Evolutionary conservation across 164 flowering plant species (phyloP).

Genomic region (Tetracentron sinense): DNA sequence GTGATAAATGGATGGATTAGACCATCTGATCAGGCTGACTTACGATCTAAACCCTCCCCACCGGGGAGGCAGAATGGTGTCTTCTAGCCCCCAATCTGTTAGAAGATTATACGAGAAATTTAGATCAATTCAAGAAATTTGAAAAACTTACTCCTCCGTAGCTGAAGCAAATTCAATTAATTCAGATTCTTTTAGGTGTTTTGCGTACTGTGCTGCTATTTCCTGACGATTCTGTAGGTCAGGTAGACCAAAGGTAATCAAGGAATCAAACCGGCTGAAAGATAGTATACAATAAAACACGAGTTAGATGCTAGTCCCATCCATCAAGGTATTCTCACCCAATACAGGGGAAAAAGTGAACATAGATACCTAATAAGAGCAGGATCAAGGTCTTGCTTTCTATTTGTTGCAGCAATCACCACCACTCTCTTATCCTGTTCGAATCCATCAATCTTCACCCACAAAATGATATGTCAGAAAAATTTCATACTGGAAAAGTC

Average conservation of each 20-base stretch:
- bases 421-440: slow-evolving; percentile 91
- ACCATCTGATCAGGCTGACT: too few species aligned
- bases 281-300: not conserved
- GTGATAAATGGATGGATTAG: too few species aligned
- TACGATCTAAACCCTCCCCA: too few species aligned
- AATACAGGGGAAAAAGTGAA: not conserved
- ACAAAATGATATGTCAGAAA: too few species aligned
- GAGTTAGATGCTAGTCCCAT: not conserved
- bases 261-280: slow-evolving; percentile 82
- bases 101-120: too few species aligned
- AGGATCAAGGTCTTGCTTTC: slow-evolving; percentile 98
- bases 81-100: too few species aligned
- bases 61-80: too few species aligned
- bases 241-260: slow-evolving; percentile 84
- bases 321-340: not conserved
- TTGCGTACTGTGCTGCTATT: slow-evolving; percentile 88
- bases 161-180: slow-evolving; percentile 56
- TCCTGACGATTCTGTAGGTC: slow-evolving; percentile 64
- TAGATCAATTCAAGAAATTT: too few species aligned
- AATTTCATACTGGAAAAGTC: too few species aligned
- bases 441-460: slow-evolving; percentile 83
- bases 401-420: slow-evolving; percentile 97
- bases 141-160: slow-evolving; percentile 75
- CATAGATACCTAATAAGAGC: slow-evolving; percentile 72
- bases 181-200: slow-evolving; percentile 67